phyloP scores from a whole-genome alignment of 148 eudicot genomes.

The Selenicereus undatus region DNA sequence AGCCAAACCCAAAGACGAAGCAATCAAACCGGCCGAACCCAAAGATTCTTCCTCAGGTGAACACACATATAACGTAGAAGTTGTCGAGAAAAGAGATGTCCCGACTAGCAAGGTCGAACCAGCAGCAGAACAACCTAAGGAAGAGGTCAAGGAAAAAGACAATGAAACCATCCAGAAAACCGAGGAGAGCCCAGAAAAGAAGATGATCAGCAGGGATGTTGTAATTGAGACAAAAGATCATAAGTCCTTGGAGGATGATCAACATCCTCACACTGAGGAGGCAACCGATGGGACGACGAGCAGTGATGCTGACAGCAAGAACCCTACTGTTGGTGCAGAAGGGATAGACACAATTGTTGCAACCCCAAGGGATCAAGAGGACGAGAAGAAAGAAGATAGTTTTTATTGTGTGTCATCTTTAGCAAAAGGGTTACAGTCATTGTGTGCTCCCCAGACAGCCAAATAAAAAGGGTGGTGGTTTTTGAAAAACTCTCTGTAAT shows the following conservation, averaged over 20 bases:
- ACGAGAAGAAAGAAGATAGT: slow-evolving; percentile 29
- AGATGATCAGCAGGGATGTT: neutral
- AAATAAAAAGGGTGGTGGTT: slow-evolving; percentile 20
- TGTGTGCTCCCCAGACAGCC: slow-evolving; percentile 38
- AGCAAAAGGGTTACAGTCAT: slow-evolving; percentile 44
- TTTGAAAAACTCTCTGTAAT: no score
- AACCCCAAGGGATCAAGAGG: neutral
- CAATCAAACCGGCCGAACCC: neutral
- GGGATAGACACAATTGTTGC: slow-evolving; percentile 29
- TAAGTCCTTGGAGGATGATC: neutral
- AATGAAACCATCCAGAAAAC: neutral
- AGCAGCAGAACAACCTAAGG: neutral
- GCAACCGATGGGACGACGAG: no score
- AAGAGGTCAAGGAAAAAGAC: neutral
- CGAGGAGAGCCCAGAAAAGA: neutral
- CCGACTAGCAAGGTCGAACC: neutral
- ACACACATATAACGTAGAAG: neutral
- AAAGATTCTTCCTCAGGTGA: neutral
- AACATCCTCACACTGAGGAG: no score
- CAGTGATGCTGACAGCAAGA: neutral
- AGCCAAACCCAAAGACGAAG: no score
- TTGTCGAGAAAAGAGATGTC: neutral
- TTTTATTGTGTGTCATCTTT: slow-evolving; percentile 29
- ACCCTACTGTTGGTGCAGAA: neutral
- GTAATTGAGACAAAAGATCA: neutral